Evolutionary conservation across 331 rosid species (phyloP), one percentile per base, ranked within the genome.

Genomic region (Quercus lobata): DNA sequence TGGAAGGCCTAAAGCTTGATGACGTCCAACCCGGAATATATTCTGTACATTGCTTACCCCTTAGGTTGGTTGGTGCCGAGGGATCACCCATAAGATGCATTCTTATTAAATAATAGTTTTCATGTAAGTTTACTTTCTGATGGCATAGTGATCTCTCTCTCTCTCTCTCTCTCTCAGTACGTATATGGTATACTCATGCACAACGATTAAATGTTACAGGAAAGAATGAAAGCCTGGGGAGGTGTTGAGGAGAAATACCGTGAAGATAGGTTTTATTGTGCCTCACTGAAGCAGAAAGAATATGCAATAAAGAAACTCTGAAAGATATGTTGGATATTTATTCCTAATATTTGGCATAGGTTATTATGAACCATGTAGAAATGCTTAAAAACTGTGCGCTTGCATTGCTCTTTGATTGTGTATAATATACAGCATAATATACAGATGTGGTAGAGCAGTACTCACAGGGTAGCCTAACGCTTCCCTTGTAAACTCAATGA

Each of bases 1-100:
- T 95, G 80, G 99, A 95, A 83, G 96, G 85, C 57, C 89, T 95
- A 69, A 95, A 95, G 86, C 97, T 95, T 11, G 97, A 91, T 78
- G 90, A 83, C 63, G 57, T 91, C 58, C 83, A 87, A 69, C 83
- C 89, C 34, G 98, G 97, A 69, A 44, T 87, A 57, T 91, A 93
- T 84, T 73, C 88, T 3, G 90, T 93, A 62, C 97, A 90, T 68
- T 93, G 97, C 87, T 84, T 93, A 52, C 98, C 91, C 78, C 91
- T 89, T 44, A 89, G 98, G 85, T 85, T 93, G 98, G 57, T 87
- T 25, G 98, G 98, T 35, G 86, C 97, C 0, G 98, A 93, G 81
- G 97, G 97, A 69, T 93, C 97, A 52, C 97, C 97, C 11, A 89
- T 86, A 35, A 83, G 98, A 78, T 93, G 98, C 88, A 79, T 95